phyloP scores from a whole-genome alignment of 1,139 yeast species.

The Scheffersomyces segobiensis region DNA sequence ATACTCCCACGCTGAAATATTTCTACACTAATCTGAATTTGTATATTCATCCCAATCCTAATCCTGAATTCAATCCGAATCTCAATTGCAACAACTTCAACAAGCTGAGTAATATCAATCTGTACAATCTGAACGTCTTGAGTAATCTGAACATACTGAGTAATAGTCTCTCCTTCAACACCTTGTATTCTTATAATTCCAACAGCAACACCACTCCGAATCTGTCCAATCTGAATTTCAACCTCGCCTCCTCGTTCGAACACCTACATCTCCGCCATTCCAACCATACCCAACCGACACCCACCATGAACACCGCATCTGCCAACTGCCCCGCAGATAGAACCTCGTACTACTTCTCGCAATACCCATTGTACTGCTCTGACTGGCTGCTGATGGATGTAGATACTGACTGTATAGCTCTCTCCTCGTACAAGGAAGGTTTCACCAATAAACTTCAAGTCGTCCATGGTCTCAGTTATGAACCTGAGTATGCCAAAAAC shows the following conservation, averaged over 20 bases:
- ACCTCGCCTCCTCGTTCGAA: neutral
- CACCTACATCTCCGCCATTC: neutral
- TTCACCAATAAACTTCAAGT: slow-evolving; percentile 55
- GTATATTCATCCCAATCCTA: neutral
- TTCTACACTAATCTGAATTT: neutral
- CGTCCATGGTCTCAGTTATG: slow-evolving; percentile 41
- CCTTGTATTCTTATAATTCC: neutral
- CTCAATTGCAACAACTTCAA: neutral
- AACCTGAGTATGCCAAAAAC: slow-evolving; percentile 18
- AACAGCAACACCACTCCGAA: neutral
- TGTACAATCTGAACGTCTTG: neutral
- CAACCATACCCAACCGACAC: neutral
- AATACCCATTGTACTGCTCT: slow-evolving; percentile 62
- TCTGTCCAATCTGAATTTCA: neutral
- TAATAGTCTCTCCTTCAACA: neutral
- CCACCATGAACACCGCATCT: neutral
- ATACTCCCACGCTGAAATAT: neutral
- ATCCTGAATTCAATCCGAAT: neutral
- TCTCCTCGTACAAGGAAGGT: slow-evolving; percentile 74
- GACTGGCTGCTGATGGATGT: slow-evolving; percentile 59
- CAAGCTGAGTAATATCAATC: neutral
- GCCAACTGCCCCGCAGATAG: slow-evolving; percentile 21
- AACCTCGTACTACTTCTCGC: slow-evolving; percentile 58
- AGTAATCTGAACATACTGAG: neutral
- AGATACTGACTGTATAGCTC: slow-evolving; percentile 55